A percentile compares a stretch with the other conserved stretches of the same genome.
Conservation (phyloP, 345 rosid species). For the Eucalyptus microcorys region DNA sequence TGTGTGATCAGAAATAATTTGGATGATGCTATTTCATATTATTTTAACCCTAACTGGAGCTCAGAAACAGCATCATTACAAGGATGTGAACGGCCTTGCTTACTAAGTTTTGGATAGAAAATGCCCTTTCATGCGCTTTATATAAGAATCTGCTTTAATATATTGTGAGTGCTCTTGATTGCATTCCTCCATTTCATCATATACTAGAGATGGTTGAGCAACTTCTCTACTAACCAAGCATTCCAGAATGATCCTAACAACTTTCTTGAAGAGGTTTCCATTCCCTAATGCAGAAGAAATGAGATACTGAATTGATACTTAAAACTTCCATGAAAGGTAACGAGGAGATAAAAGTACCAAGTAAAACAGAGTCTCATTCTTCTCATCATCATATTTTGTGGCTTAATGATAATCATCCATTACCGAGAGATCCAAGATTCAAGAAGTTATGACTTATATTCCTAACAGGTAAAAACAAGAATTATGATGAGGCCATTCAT, state of each 20-base stretch:
- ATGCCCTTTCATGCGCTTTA: not conserved
- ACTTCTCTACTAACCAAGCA: not conserved
- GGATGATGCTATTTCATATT: not conserved
- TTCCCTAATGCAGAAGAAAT: not conserved
- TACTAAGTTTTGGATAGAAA: not conserved
- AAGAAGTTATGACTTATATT: not conserved
- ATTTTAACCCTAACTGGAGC: not conserved
- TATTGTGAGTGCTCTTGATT: not conserved
- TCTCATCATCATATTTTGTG: not conserved
- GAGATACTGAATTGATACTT: not conserved
- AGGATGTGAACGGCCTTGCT: not conserved
- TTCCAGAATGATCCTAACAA: not conserved
- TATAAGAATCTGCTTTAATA: not conserved
- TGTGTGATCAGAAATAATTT: not conserved
- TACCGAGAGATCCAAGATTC: not conserved
- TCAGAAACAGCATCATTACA: not conserved
- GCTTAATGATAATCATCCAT: not conserved
- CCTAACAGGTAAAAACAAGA: not conserved
- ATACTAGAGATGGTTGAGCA: not conserved
- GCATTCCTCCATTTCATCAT: not conserved
- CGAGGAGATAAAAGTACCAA: not conserved
- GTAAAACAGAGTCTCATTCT: not conserved
- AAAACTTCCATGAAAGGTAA: not conserved
- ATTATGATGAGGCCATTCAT: not conserved
- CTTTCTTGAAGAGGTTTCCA: not conserved